Conservation (phyloP, 2,329 filamentous ascomycete species). For the Cytospora piceae region DNA sequence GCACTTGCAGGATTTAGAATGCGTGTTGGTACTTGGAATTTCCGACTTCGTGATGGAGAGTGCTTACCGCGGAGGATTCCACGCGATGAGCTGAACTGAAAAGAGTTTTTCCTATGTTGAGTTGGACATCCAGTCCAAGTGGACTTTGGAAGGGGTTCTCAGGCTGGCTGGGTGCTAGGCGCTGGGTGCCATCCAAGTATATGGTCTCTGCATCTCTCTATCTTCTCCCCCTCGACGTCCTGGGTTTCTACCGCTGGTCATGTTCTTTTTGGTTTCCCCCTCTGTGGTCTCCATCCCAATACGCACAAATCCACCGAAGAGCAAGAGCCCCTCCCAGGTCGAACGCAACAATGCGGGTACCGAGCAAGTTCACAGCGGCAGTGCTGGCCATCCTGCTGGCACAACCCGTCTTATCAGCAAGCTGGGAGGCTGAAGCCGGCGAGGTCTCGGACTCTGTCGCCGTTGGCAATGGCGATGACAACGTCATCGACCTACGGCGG, state of each 20-base stretch:
- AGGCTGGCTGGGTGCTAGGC: background rate
- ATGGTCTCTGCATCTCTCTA: background rate
- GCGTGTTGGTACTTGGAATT: background rate
- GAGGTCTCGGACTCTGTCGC: background rate
- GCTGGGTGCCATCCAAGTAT: background rate
- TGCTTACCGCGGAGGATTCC: background rate
- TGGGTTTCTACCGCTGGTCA: background rate
- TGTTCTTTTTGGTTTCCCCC: background rate
- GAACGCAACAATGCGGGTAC: background rate
- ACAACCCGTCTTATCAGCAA: background rate
- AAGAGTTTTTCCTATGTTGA: background rate
- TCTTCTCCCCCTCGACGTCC: background rate
- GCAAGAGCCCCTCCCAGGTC: background rate
- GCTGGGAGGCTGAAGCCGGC: background rate
- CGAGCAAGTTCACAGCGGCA: background rate
- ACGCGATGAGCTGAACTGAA: background rate
- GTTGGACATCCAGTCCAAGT: background rate
- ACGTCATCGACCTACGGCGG: constrained; percentile 10
- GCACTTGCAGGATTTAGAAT: background rate
- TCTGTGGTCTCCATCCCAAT: background rate
- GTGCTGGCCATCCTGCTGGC: background rate
- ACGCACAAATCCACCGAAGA: background rate
- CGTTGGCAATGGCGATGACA: background rate
- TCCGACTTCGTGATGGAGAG: background rate
- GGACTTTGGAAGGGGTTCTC: background rate